Base-by-base conservation (phyloP, 2,329 filamentous ascomycete species). In the Penicillium expansum region DNA sequence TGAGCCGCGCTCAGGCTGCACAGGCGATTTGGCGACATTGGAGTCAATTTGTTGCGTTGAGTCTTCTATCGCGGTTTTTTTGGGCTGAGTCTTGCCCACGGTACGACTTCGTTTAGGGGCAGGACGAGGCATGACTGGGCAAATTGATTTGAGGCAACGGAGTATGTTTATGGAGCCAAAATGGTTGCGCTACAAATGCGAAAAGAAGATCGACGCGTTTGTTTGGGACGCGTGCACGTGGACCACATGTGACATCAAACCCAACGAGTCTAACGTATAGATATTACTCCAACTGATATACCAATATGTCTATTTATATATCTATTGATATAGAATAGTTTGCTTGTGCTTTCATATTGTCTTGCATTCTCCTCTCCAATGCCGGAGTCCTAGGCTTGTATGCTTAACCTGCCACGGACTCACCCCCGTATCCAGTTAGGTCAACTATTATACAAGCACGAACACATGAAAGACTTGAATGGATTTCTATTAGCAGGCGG, bases 41-140 rank as follows among this genome's bases (percentile, higher is more conserved):
- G 51, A n/a, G 20, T 60, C 62, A 55, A 48, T 47, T 30, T 60
- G 39, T 29, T 44, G 51, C 10, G 55, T 29, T 32, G 57, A 27
- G 1, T 51, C 44, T 47, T 60, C 50, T 16, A 42, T 37, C 4
- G 52, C 29, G 35, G 32, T 42, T 4, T 32, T 29, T 56, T 45
- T 56, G 47, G 32, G 56, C 20, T 14, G 55, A 39, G 22, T 52
- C 16, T 65, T 64, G 10, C 54, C 54, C 37, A 45, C 52, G 5
- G 51, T 58, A 32, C 63, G 55, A 42, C 57, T 67, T 60, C 64
- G 52, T 59, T 64, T 67, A 1, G 65, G 55, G 5, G 64, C 64
- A 48, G 64, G 64, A 37, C 64, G 64, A 48, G 64, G 64, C 64
- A 67, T 67, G 39, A 11, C 27, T 8, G 6, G 16, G 29, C n/a